Percentiles rank a stretch among this genome's conserved stretches.
These are phyloP conservation scores for Wickerhamiella sorbophila DNA, from an alignment of 805 yeast species.

Conservation along the genomic window DNA sequence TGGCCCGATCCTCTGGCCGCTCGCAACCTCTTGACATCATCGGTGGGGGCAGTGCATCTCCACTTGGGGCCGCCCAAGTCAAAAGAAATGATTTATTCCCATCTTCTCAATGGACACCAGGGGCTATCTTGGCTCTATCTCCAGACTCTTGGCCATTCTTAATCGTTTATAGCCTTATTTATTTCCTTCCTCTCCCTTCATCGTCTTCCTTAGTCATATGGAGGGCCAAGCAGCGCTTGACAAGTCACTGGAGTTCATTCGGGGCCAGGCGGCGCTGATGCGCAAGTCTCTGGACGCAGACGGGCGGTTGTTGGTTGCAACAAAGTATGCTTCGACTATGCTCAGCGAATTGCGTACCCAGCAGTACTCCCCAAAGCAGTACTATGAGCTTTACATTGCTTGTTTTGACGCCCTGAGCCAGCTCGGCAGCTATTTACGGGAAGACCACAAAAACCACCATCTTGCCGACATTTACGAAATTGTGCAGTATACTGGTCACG, in stretches of 20 bases:
- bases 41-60: slow-evolving; percentile 10
- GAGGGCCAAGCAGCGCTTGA: slow-evolving; percentile 23
- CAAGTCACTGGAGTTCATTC: slow-evolving; percentile 37
- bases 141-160: slow-evolving; percentile 7
- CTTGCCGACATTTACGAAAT: slow-evolving; percentile 83
- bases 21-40: background rate
- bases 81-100: slow-evolving; percentile 5
- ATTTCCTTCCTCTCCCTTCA: background rate
- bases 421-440: slow-evolving; percentile 49
- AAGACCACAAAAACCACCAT: slow-evolving; percentile 53
- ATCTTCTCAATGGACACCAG: slow-evolving; percentile 7
- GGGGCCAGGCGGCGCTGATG: slow-evolving; percentile 63
- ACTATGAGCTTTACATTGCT: slow-evolving; percentile 78
- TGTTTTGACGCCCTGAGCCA: slow-evolving; percentile 69
- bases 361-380: slow-evolving; percentile 69
- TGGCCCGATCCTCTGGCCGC: background rate
- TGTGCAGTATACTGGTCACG: slow-evolving; percentile 86
- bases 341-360: slow-evolving; percentile 70
- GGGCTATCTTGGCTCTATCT: slow-evolving; percentile 13
- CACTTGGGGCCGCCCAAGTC: slow-evolving; percentile 7
- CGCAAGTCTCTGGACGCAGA: slow-evolving; percentile 55
- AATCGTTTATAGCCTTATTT: background rate
- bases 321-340: slow-evolving; percentile 74
- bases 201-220: background rate
- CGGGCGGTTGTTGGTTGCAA: slow-evolving; percentile 67